Conservation (phyloP, 768 basidiomycete species). For the Lactarius pseudohatsudake region DNA sequence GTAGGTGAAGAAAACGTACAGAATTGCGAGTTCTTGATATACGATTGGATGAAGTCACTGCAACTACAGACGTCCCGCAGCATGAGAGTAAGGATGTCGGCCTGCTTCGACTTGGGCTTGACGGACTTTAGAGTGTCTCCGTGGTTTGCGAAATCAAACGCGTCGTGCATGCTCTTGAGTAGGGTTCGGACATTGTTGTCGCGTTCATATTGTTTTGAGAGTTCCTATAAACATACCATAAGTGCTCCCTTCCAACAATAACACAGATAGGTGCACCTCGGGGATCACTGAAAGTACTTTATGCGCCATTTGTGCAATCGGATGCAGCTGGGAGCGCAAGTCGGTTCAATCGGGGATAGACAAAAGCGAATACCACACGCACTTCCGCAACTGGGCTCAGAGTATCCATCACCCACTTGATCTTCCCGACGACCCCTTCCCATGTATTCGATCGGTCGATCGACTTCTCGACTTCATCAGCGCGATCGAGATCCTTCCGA, state of each 20-base stretch:
- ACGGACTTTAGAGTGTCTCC: background rate
- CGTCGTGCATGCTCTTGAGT: background rate
- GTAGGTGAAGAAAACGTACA: background rate
- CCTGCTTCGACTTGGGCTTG: background rate
- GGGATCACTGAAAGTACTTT: background rate
- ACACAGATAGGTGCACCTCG: background rate
- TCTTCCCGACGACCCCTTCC: background rate
- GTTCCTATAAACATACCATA: background rate
- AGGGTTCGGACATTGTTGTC: background rate
- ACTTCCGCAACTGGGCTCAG: background rate
- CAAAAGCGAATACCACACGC: background rate
- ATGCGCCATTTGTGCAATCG: background rate
- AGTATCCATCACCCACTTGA: background rate
- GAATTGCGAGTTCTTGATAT: background rate
- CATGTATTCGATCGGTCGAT: background rate
- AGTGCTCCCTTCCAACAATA: background rate
- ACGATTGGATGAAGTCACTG: background rate
- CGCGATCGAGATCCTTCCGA: background rate
- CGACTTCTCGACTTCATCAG: background rate
- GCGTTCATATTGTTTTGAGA: background rate
- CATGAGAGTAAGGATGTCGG: background rate
- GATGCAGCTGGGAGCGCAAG: background rate
- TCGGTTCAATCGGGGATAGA: background rate
- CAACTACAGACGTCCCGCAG: background rate
- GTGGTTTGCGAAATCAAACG: background rate